Conservation (phyloP, 2,329 filamentous ascomycete genomes). For the Aspergillus nomiae region DNA sequence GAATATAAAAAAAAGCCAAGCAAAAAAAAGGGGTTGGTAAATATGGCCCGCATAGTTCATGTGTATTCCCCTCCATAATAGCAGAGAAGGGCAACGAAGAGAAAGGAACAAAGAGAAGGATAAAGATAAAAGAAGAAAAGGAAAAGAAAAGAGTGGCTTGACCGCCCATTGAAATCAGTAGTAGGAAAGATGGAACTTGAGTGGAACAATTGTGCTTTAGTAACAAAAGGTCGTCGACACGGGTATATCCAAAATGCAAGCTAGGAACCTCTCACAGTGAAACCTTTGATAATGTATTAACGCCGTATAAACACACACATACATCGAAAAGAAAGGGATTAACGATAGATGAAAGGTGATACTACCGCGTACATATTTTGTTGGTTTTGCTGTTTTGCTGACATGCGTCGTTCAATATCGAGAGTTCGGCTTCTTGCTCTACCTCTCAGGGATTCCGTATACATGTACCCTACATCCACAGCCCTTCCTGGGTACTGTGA, state of each 20-base stretch:
- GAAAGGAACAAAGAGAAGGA: neutral
- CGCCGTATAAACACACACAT: neutral
- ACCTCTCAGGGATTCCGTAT: slow-evolving; percentile 23
- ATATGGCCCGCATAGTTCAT: neutral
- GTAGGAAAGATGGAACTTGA: neutral
- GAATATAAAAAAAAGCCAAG: neutral
- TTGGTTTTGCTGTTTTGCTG: slow-evolving; percentile 22
- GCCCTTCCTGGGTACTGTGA: neutral
- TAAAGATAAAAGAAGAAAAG: neutral
- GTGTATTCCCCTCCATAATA: neutral
- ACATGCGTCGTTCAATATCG: slow-evolving; percentile 20
- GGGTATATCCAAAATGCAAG: neutral
- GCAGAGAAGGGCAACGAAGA: neutral
- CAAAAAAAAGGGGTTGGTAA: neutral
- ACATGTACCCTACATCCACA: neutral
- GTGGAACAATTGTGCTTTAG: neutral
- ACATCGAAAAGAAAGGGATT: neutral
- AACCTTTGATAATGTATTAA: neutral
- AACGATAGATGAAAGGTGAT: slow-evolving; percentile 17
- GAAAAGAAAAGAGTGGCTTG: neutral
- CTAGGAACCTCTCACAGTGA: neutral
- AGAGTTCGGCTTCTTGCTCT: slow-evolving; percentile 28
- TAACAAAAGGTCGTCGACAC: neutral
- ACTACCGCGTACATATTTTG: slow-evolving; percentile 15
- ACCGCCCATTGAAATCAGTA: neutral